A percentile compares a stretch with the other conserved stretches of the same genome.
These are phyloP conservation scores for Hibiscus tridactylites DNA, from an alignment of 345 rosid species.

Conservation along the genomic window DNA sequence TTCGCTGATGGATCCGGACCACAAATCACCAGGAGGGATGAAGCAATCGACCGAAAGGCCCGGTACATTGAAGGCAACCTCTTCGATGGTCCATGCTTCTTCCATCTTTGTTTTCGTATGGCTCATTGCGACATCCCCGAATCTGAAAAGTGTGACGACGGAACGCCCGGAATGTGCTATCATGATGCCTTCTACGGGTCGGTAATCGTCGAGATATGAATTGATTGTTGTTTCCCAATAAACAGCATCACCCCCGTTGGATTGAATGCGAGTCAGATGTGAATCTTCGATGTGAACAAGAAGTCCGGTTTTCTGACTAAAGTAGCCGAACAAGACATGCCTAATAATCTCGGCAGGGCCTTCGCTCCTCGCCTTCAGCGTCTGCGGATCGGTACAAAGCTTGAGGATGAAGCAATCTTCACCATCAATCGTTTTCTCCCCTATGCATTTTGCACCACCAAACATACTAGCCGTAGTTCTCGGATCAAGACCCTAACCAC, in stretches of 20 bases:
- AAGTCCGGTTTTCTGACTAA: slow-evolving; percentile 84
- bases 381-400: slow-evolving; percentile 67
- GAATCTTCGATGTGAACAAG: slow-evolving; percentile 81
- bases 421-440: slow-evolving; percentile 67
- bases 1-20: slow-evolving; percentile 48
- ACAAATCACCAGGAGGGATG: slow-evolving; percentile 80
- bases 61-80: slow-evolving; percentile 84
- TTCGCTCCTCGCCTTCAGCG: slow-evolving; percentile 70
- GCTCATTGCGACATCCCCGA: slow-evolving; percentile 80
- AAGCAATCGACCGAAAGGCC: slow-evolving; percentile 84
- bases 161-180: slow-evolving; percentile 88
- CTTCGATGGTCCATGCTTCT: slow-evolving; percentile 89
- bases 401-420: slow-evolving; percentile 88
- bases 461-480: slow-evolving; percentile 71
- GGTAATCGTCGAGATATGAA: slow-evolving; percentile 69
- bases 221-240: slow-evolving; percentile 92
- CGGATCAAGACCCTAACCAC: slow-evolving; percentile 80
- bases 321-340: slow-evolving; percentile 82
- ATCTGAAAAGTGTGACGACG: slow-evolving; percentile 76
- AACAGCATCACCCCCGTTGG: slow-evolving; percentile 69
- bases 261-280: slow-evolving; percentile 77
- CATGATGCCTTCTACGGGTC: slow-evolving; percentile 82
- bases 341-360: slow-evolving; percentile 88
- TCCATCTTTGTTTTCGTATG: slow-evolving; percentile 85
- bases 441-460: slow-evolving; percentile 72